Evolutionary conservation across 306 rosid species (phyloP), one percentile per base, ranked within the genome.

Genomic region (Casuarina cunninghamiana): DNA sequence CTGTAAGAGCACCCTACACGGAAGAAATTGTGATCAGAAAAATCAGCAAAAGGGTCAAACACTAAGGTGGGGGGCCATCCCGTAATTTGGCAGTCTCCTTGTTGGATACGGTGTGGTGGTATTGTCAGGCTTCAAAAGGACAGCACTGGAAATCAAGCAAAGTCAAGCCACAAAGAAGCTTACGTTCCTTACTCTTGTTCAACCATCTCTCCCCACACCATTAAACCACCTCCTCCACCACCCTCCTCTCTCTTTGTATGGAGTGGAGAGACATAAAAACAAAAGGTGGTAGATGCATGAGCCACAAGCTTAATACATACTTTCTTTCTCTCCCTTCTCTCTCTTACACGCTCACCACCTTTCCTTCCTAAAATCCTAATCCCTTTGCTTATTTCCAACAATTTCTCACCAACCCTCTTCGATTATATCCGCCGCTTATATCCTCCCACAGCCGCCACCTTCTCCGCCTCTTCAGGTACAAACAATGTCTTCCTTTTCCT

Each of bases 251-350:
- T 43, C 85, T 26, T 26, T 72, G 79, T 78, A 70, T 65, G 51
- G 72, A 16, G 38, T 15, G 50, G 72, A 13, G 35, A 49, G 19
- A 83, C 61, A 82, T 70, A 76, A 43, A 85, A 87, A 87, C 93
- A 87, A 90, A 90, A 92, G 91, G 93, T 88, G 90, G 93, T 88
- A 92, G 91, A 90, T 92, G 97, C 97, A 92, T 91, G 93, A 91
- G 90, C 87, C 91, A 82, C 90, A 88, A 78, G 79, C 69, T 48
- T 65, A 73, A 77, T 48, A 71, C 82, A 83, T 81, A 78, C 69
- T 80, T 77, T 87, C 79, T 87, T 86, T 79, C 71, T 77, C 15
- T 65, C 15, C 17, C 42, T 39, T 32, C 38, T 26, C 2, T 21
- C 63, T 21, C 65, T 16, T 67, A 4, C 77, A 45, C 72, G 37